phyloP scores from a whole-genome alignment of 345 rosid species.

The Rubroshorea leprosula region DNA sequence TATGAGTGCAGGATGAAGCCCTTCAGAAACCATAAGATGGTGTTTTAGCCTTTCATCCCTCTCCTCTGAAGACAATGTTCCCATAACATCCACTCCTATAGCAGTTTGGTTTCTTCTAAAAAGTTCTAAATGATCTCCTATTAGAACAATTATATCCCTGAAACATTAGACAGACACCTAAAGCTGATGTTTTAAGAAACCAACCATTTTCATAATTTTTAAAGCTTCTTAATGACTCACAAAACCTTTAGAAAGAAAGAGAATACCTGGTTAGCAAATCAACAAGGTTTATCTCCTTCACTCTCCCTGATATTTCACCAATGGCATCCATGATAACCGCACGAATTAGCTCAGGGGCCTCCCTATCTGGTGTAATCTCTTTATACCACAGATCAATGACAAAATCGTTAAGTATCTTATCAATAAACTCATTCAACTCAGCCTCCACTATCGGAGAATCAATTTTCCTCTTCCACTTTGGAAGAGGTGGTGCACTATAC shows the following conservation, averaged over 20 bases:
- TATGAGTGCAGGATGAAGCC: constrained; percentile 86
- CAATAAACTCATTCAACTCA: constrained; percentile 62
- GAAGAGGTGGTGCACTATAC: constrained; percentile 40
- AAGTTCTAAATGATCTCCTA: constrained; percentile 86
- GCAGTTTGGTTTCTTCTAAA: constrained; percentile 90
- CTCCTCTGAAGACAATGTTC: constrained; percentile 75
- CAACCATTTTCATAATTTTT: not conserved
- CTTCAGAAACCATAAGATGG: constrained; percentile 78
- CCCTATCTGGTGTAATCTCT: constrained; percentile 84
- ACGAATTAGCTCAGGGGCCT: constrained; percentile 78
- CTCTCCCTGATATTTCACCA: constrained; percentile 83
- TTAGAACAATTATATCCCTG: constrained; percentile 91
- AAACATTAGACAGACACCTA: constrained; percentile 23
- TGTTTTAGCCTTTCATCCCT: constrained; percentile 91
- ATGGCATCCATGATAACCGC: constrained; percentile 83
- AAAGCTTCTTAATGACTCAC: not conserved
- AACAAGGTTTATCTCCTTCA: constrained; percentile 75
- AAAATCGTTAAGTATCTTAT: constrained; percentile 80
- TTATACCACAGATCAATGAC: constrained; percentile 87
- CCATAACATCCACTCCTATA: constrained; percentile 87
- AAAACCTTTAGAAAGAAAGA: not conserved
- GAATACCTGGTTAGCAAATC: constrained; percentile 78
- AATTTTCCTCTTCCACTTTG: constrained; percentile 76
- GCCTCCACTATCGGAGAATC: constrained; percentile 83
- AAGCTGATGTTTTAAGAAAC: not conserved